phyloP scores from a whole-genome alignment of 2,329 filamentous ascomycete genomes.

The Penicillium aurantiogriseum region DNA sequence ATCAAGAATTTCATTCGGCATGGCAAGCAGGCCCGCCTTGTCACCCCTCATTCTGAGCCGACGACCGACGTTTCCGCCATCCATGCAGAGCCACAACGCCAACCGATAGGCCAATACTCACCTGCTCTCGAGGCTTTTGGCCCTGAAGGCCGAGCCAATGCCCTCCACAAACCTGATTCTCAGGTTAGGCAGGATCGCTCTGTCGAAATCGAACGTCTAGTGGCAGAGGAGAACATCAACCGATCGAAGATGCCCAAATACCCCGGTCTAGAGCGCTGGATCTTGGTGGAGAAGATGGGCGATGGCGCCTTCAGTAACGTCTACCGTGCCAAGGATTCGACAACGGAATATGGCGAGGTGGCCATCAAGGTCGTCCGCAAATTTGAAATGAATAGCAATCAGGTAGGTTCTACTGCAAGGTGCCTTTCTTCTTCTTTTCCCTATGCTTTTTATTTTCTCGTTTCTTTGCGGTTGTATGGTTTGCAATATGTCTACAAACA shows the following conservation, averaged over 20 bases:
- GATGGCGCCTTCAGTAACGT: constrained; percentile 99
- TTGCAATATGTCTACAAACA: constrained; percentile 31
- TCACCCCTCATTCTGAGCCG: constrained; percentile 60
- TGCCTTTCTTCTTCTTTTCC: constrained; percentile 33
- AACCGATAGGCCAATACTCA: constrained; percentile 48
- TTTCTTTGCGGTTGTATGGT: constrained; percentile 21
- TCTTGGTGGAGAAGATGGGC: constrained; percentile 93
- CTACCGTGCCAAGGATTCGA: constrained; percentile 78
- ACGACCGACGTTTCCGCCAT: constrained; percentile 63
- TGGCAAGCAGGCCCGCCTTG: constrained; percentile 85
- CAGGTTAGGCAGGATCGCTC: constrained; percentile 56
- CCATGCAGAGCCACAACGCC: constrained; percentile 62
- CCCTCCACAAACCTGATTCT: constrained; percentile 61
- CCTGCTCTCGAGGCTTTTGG: constrained; percentile 61
- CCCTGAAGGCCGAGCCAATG: constrained; percentile 60
- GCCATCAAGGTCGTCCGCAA: constrained; percentile 99
- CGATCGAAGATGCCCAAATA: constrained; percentile 83
- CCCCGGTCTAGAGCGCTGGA: constrained; percentile 81
- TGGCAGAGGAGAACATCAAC: constrained; percentile 86
- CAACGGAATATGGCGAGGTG: constrained; percentile 72
- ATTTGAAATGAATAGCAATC: constrained; percentile 97
- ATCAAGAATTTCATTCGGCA: constrained; percentile 98
- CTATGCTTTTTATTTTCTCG: constrained; percentile 24
- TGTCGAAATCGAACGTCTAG: constrained; percentile 75
- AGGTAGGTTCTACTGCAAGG: constrained; percentile 65